phyloP scores from a whole-genome alignment of 2,329 filamentous ascomycete genomes.

The Penicillium sp. region DNA sequence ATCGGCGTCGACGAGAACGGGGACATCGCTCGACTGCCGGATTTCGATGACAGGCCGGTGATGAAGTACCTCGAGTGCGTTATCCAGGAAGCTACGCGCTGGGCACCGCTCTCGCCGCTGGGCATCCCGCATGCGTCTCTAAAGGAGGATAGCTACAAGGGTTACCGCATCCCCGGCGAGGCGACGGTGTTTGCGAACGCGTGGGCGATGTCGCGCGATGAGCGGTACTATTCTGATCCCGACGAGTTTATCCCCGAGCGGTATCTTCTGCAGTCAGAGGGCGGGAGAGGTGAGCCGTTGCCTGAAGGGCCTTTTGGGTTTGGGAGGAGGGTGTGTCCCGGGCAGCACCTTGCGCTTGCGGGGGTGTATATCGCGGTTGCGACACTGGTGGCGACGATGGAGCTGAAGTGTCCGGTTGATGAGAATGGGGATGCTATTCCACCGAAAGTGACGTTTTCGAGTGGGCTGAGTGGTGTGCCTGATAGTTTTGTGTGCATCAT shows the following conservation, averaged over 20 bases:
- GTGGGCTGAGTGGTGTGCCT: slow-evolving; percentile 14
- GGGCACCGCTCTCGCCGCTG: slow-evolving; percentile 38
- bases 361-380: slow-evolving; percentile 39
- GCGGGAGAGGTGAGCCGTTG: slow-evolving; percentile 1
- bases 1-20: slow-evolving; percentile 41
- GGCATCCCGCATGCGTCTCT: slow-evolving; percentile 34
- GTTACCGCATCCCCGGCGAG: slow-evolving; percentile 39
- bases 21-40: slow-evolving; percentile 35
- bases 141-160: slow-evolving; percentile 30
- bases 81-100: slow-evolving; percentile 42
- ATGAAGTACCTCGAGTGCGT: slow-evolving; percentile 42
- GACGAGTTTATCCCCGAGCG: slow-evolving; percentile 14
- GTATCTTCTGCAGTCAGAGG: slow-evolving; percentile 1
- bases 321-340: slow-evolving; percentile 40
- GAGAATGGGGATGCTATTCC: neutral
- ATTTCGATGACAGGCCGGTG: slow-evolving; percentile 41
- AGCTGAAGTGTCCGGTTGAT: slow-evolving; percentile 13
- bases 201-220: slow-evolving; percentile 44
- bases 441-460: slow-evolving; percentile 9
- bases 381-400: slow-evolving; percentile 5
- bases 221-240: slow-evolving; percentile 17
- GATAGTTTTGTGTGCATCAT: slow-evolving; percentile 13
- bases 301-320: slow-evolving; percentile 17
- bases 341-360: slow-evolving; percentile 45
- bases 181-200: slow-evolving; percentile 39